Evolutionary conservation across 495 filamentous ascomycete genomes (phyloP), one percentile per base, ranked within the genome.

Genomic region (Melanomma pulvis-pyrius): DNA sequence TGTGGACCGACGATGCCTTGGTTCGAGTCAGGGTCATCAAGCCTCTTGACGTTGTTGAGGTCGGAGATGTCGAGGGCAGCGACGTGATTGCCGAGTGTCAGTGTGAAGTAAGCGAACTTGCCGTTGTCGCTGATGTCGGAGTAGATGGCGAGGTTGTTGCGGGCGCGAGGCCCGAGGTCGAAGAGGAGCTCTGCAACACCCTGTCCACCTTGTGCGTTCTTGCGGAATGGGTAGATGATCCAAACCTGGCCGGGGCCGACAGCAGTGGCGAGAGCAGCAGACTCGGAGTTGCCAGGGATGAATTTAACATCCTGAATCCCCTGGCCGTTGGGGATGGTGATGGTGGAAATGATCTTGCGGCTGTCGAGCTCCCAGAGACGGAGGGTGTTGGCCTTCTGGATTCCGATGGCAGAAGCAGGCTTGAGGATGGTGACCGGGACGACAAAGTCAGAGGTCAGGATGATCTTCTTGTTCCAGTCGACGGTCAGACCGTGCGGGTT

Each of bases 221-320:
- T 82, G 57, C 82, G 82, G 74, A 82, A 81, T 17, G 86, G 86
- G 69, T 87, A 87, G 76, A 88, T 84, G 70, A 87, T 84, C 84
- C 85, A 87, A 49, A 87, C 82, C 71, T 87, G 82, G 39, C 84
- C 86, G 6, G 84, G 81, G 46, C 83, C 81, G 24, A 87, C 86
- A 7, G 86, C 85, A 51, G 85, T 86, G 13, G 85, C 86, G 22
- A 88, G 76, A 28, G 84, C 85, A 25, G 85, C 85, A 22, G 76
- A 75, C 60, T 88, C 85, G 1, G 75, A 62, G 76, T 88, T 85
- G 9, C 83, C 82, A 2, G 85, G 86, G 67, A 87, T 88, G 75
- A 85, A 86, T 71, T 87, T 87, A 72, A 87, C 83, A 67, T 88
- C 85, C 75, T 88, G 84, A 61, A 87, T 87, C 49, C 85, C 85